Conservation (phyloP, 2,329 filamentous ascomycete genomes). For the Exophiala sideris region DNA sequence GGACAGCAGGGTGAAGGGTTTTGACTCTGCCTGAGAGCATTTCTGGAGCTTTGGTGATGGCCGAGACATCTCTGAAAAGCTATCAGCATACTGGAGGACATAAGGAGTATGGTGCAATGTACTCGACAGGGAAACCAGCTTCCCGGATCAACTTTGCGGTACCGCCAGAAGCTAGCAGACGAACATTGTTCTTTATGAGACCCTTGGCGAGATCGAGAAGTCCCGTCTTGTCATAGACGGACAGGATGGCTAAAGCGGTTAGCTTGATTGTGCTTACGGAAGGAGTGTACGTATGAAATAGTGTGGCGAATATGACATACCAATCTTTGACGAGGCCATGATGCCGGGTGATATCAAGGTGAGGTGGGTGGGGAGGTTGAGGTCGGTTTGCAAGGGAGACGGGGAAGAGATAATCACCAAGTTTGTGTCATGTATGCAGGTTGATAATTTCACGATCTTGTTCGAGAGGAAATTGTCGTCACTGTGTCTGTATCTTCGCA, state of each 20-base stretch:
- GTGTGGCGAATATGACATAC: slow-evolving; percentile 13
- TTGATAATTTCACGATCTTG: no score
- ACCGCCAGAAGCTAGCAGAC: slow-evolving; percentile 89
- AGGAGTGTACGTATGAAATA: background rate
- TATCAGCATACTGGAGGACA: slow-evolving; percentile 6
- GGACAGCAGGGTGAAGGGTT: slow-evolving; percentile 92
- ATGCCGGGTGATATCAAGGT: background rate
- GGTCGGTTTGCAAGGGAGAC: no score
- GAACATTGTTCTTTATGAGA: slow-evolving; percentile 81
- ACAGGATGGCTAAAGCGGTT: slow-evolving; percentile 69
- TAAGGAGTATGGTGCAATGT: slow-evolving; percentile 31
- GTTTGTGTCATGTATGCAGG: no score
- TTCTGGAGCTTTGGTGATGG: slow-evolving; percentile 94
- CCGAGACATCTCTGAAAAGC: slow-evolving; percentile 78
- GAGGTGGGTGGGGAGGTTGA: no score
- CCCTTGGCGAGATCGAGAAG: slow-evolving; percentile 89
- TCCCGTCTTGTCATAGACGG: slow-evolving; percentile 98
- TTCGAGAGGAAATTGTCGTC: no score
- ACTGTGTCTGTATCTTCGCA: no score
- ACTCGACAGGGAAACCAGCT: slow-evolving; percentile 93
- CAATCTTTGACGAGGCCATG: slow-evolving; percentile 23
- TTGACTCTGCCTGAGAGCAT: slow-evolving; percentile 92
- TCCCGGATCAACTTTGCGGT: slow-evolving; percentile 96
- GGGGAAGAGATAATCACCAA: no score
- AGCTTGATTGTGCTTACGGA: slow-evolving; percentile 3